Percentiles rank a stretch among this genome's conserved stretches.
These are phyloP conservation scores for Schoenoplectus triqueter DNA, from an alignment of 202 grass and related monocot genomes.

Conservation along the genomic window DNA sequence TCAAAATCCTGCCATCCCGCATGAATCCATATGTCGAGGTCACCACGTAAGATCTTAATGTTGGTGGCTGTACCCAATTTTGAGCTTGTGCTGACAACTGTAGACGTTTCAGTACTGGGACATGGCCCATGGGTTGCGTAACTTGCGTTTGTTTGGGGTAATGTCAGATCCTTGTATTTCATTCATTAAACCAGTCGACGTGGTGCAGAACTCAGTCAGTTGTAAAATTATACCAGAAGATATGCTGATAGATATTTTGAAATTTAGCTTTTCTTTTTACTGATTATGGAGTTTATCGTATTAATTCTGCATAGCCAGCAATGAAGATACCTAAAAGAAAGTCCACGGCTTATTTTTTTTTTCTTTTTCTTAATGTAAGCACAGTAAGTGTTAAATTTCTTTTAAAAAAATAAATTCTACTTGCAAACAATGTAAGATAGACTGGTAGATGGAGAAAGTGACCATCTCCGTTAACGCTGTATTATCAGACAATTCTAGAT, in stretches of 20 bases:
- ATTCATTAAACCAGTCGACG: constrained; percentile 23
- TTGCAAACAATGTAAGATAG: neutral
- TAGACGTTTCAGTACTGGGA: neutral
- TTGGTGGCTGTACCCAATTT: neutral
- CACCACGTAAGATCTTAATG: constrained; percentile 70
- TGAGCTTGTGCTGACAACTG: neutral
- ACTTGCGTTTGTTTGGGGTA: neutral
- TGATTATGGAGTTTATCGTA: constrained; percentile 21
- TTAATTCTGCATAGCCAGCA: constrained; percentile 34
- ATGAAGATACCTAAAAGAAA: constrained; percentile 24
- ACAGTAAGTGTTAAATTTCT: neutral
- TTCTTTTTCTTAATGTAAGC: neutral
- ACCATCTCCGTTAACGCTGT: neutral
- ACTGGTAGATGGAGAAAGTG: neutral
- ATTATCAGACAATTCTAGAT: neutral
- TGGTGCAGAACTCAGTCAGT: constrained; percentile 8
- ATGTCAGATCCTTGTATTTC: constrained; percentile 22
- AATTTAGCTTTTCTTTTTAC: constrained; percentile 16
- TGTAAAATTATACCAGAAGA: neutral
- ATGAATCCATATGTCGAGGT: constrained; percentile 61
- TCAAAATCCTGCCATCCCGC: too few relatives aligned
- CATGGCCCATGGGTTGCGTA: neutral
- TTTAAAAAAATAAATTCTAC: neutral
- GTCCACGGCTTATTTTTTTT: neutral
- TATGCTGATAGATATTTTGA: neutral